Conservation (phyloP, 1,284 basidiomycete species). For the Kalmanozyma brasiliensis region DNA sequence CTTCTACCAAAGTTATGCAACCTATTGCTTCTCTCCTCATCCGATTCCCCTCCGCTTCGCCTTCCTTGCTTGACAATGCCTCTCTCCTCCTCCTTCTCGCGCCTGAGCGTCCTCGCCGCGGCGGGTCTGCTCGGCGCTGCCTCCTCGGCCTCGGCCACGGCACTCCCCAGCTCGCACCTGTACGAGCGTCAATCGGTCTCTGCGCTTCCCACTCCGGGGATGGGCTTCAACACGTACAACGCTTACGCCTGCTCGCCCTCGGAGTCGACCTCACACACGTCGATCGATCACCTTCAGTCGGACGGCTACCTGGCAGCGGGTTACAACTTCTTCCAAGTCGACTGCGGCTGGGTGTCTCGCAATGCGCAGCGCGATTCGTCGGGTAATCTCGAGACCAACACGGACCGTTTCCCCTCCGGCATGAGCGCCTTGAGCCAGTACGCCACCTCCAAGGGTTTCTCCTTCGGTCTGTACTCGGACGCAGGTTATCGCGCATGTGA, state of each 20-base stretch:
- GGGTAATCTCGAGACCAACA: slow-evolving; percentile 70
- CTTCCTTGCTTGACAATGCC: too few relatives aligned
- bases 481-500: slow-evolving; percentile 69
- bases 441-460: slow-evolving; percentile 70
- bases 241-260: slow-evolving; percentile 59
- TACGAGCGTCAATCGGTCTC: slow-evolving; percentile 9
- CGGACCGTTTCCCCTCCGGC: slow-evolving; percentile 71
- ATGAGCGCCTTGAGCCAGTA: slow-evolving; percentile 70
- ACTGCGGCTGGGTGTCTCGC: slow-evolving; percentile 69
- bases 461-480: slow-evolving; percentile 72
- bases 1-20: too few relatives aligned
- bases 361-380: slow-evolving; percentile 66
- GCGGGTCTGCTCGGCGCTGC: slow-evolving; percentile 13
- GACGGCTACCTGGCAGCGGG: slow-evolving; percentile 57
- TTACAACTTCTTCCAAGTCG: slow-evolving; percentile 55
- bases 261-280: slow-evolving; percentile 60
- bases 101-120: slow-evolving; percentile 4
- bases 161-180: slow-evolving; percentile 1
- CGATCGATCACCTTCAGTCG: slow-evolving; percentile 66
- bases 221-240: slow-evolving; percentile 66
- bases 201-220: slow-evolving; percentile 37
- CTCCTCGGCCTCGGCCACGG: slow-evolving; percentile 2
- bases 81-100: too few relatives aligned
- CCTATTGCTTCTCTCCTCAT: too few relatives aligned
- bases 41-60: too few relatives aligned